Evolutionary conservation across 257 asterid species (phyloP), one percentile per base, ranked within the genome.

Genomic region (Solanum lycopersicoides): DNA sequence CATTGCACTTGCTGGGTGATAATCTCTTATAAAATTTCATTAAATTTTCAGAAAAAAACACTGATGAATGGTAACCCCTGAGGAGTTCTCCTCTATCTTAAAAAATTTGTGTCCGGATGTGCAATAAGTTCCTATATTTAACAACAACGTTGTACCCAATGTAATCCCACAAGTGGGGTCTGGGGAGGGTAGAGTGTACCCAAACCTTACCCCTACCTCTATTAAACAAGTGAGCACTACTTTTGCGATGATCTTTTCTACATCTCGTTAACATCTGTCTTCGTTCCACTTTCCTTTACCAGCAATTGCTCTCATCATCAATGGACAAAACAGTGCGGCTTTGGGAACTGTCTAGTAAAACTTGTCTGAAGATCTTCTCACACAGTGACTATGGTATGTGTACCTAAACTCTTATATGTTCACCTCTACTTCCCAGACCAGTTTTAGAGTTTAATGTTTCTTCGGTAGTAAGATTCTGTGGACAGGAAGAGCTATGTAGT

Each of bases 271-370:
- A 72, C 66, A 18, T 79, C 9, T 32, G 47, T 68, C 45, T 16
- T 85, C 20, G 32, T 71, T 71, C 86, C 86, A 72, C 86, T 88
- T 86, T 14, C 12, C 50, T 50, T 73, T 73, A 44, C 84, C 66
- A 96, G 99, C 93, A 92, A 87, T 89, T 96, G 92, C 96, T 96
- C 82, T 96, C 99, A 80, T 94, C 99, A 89, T 96, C 99, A 25
- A 96, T 96, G 99, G 99, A 96, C 91, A 95, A 95, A 90, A 95
- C 99, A 18, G 99, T 96, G 90, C 96, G 99, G 77, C 95, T 96
- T 35, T 96, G 99, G 98, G 96, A 96, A 87, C 84, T 96, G 90
- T 94, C 96, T 83, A 92, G 95, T 91, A 94, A 91, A 91, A 86
- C 94, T 91, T 96, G 99, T 91, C 90, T 96, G 89, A 95, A 94